phyloP scores from a whole-genome alignment of 208 protist genomes.

The Phytomonas sp. region DNA sequence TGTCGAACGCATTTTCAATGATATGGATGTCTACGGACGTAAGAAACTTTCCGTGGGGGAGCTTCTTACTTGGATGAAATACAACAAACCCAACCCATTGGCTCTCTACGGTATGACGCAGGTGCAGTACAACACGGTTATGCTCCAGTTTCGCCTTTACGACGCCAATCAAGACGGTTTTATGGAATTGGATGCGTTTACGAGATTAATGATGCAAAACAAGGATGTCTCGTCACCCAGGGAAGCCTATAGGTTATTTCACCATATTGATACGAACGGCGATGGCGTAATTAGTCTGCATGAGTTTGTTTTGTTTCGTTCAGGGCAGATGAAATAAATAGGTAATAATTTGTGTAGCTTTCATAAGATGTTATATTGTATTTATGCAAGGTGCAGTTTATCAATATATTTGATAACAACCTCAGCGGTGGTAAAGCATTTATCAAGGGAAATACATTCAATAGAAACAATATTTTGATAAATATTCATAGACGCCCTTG shows the following conservation, averaged over 20 bases:
- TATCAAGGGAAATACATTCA: neutral
- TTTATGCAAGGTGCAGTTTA: neutral
- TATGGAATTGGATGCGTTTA: constrained; percentile 54
- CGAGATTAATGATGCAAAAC: constrained; percentile 30
- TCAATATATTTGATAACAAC: neutral
- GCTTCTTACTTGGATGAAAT: constrained; percentile 62
- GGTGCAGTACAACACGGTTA: constrained; percentile 74
- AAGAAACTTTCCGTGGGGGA: constrained; percentile 53
- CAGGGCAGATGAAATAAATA: constrained; percentile 16
- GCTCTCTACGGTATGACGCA: constrained; percentile 69
- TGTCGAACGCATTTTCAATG: constrained; percentile 66
- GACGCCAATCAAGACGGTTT: constrained; percentile 62
- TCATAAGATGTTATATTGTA: neutral
- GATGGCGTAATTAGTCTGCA: constrained; percentile 53
- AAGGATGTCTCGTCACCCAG: constrained; percentile 33
- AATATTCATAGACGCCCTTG: neutral
- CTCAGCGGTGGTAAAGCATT: neutral
- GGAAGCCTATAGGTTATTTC: constrained; percentile 36
- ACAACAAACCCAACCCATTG: constrained; percentile 71
- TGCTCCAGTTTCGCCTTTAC: constrained; percentile 83
- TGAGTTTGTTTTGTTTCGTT: constrained; percentile 67
- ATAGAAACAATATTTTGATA: constrained; percentile 7
- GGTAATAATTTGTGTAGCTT: constrained; percentile 1
- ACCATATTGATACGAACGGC: constrained; percentile 39
- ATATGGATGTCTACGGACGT: constrained; percentile 62